Evolutionary conservation across 306 rosid species (phyloP), one percentile per base, ranked within the genome.

Genomic region (Chamaecrista fasciculata): DNA sequence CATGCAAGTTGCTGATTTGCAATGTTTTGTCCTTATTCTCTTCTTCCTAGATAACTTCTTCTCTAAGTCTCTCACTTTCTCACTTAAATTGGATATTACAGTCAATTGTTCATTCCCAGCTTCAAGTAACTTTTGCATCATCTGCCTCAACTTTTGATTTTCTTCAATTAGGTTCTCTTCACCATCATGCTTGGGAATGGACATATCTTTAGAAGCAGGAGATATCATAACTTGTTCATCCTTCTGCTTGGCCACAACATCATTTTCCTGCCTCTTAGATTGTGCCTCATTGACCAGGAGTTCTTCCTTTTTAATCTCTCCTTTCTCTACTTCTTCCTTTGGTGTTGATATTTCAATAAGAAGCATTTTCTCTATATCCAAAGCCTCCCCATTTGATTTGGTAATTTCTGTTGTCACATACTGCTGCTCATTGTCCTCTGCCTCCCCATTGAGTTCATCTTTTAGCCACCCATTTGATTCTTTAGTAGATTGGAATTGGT

Each of bases 51-150:
- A 84, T 55, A 89, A 2, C 78, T 76, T 87, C 60, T 80, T 84
- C 84, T 91, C 97, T 76, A 91, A 67, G 16, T 83, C 87, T 68
- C 79, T 85, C 67, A 91, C 95, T 74, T 85, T 85, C 2, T 80
- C 81, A 8, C 66, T 87, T 55, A 92, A 77, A 49, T 67, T 58
- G 28, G 95, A 73, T 47, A 92, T 92, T 0, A 81, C 84, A 67
- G 58, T 74, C 7, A 87, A 4, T 65, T 92, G 97, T 21, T 84
- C 74, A 31, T 87, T 86, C 31, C 96, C 95, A 3, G 84, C 84
- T 62, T 79, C 87, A 51, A 89, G 66, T 63, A 92, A 67, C 75
- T 84, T 86, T 72, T 70, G 74, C 89, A 84, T 72, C 87, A 81
- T 70, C 60, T 82, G 73, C 64, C 84, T 82, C 19, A 89, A 46